phyloP scores from a whole-genome alignment of 2,329 filamentous ascomycete species.

The Ophiosphaerella korrae region DNA sequence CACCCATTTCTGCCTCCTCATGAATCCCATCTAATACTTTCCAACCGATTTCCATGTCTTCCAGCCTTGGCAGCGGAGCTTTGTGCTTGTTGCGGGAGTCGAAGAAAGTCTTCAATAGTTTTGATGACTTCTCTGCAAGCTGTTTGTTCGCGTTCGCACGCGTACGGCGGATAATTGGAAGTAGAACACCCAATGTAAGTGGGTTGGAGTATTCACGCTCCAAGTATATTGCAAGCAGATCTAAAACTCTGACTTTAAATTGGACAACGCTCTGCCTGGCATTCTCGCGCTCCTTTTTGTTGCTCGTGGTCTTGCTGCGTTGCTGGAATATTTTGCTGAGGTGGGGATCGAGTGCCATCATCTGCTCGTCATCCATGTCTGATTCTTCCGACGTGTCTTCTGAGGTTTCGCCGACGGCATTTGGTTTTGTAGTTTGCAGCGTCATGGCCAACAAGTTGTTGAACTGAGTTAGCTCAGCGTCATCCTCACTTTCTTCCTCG shows the following conservation, averaged over 20 bases:
- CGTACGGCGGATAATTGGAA: conserved; percentile 77
- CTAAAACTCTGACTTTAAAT: conserved; percentile 93
- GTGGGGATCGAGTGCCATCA: conserved; percentile 85
- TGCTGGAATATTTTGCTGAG: conserved; percentile 85
- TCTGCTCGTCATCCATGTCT: conserved; percentile 95
- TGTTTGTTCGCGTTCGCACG: conserved; percentile 78
- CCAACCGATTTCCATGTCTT: conserved; percentile 54
- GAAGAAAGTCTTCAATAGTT: conserved; percentile 74
- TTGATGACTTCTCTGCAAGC: conserved; percentile 72
- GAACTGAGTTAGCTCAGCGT: conserved; percentile 64
- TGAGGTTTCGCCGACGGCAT: conserved; percentile 63
- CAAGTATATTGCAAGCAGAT: conserved; percentile 83
- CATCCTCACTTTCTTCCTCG: conserved; percentile 46
- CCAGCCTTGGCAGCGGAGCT: conserved; percentile 51
- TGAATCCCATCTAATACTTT: conserved; percentile 71
- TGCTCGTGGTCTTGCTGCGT: conserved; percentile 66
- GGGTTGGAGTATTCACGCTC: conserved; percentile 74
- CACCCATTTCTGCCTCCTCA: conserved; percentile 66
- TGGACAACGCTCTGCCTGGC: conserved; percentile 88
- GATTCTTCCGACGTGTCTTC: conserved; percentile 66
- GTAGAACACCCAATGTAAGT: conserved; percentile 70
- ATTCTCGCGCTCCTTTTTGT: conserved; percentile 84
- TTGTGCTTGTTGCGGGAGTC: conserved; percentile 62
- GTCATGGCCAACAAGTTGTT: conserved; percentile 79
- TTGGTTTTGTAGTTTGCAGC: conserved; percentile 68